Base-by-base conservation (phyloP, 2,329 filamentous ascomycete genomes). In the Trichophyton simii region DNA sequence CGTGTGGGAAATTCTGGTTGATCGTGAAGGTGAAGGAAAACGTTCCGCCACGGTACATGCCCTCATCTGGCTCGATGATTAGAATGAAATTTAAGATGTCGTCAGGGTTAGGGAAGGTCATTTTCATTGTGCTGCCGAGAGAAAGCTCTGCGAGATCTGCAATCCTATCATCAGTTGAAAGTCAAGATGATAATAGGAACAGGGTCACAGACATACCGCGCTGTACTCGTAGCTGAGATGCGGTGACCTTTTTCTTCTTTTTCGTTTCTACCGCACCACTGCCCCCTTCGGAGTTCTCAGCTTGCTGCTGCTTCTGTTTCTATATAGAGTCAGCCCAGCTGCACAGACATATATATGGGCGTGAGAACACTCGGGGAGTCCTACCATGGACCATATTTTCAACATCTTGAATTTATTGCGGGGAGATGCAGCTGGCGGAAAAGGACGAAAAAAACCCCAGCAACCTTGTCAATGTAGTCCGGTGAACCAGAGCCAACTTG, bases 361-460 rank as follows among this genome's bases (percentile, higher is more conserved):
- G 20, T 18, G n/a, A 8, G 15, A 48, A 31, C 20, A 44, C 42
- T 13, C 52, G 52, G 28, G 31, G 13, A 38, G 70, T 31, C 82
- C 59, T 80, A 95, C 91, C 92, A 97, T 96, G 70, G 91, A 95
- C 94, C 92, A 97, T 81, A 97, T 96, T 80, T 97, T 97, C 82
- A 96, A 83, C 94, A 97, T 97, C 72, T 80, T 91, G 25, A 48
- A 46, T 25, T 25, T 20, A 48, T 11, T 9, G 22, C 18, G 15
- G 13, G 50, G 4, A 31, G 20, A 20, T 34, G 8, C 9, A 15
- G 22, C 13, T 54, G 13, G 6, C n/a, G 50, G 13, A 54, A 31
- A 48, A 20, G n/a, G 28, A 31, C 28, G 6, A 28, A 22, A 22
- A 28, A 31, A 28, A 6, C 9, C 44, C 44, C 44, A 20, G 44